Evolutionary conservation across 2,329 filamentous ascomycete genomes (phyloP), one percentile per base, ranked within the genome.

Genomic region (Xylariaceae sp.): DNA sequence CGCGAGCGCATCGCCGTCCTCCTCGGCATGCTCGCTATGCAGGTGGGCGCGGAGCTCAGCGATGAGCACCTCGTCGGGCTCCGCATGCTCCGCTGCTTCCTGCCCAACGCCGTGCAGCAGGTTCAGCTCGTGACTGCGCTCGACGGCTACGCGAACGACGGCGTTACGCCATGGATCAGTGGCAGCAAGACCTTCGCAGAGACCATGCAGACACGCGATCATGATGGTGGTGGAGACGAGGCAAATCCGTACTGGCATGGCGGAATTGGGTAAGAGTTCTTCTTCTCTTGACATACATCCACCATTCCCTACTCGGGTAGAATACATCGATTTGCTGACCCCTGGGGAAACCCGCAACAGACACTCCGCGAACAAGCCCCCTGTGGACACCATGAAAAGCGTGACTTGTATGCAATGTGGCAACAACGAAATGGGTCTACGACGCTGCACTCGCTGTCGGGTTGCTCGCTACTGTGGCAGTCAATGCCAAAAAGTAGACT

Each of bases 91-190:
- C 63, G 62, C 7, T 52, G 55, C 4, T 23, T 10, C 18, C 47
- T 49, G 47, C 47, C 47, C 13, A 49, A n/a, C 4, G 10, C 30
- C 17, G 47, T 23, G 47, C 47, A 49, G 47, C 17, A 23, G 47
- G 8, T 49, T 9, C 47, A 49, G 11, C 47, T 49, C 17, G 17
- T 49, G 17, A 30, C 47, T 9, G 17, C 17, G 47, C 17, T 49
- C 9, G 56, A 63, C 23, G 61, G 63, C 53, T 68, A 68, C 60
- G 64, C 64, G 53, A 66, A 68, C 51, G 57, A 68, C 23, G 66
- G 67, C 41, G 3, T 13, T 6, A 67, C 61, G 2, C 59, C 49
- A 2, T 49, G 68, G 66, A 23, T 59, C 8, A 10, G 57, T 13
- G 66, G 63, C 10, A 68, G 64, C 54, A 68, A 67, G 49, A 51